These are phyloP conservation scores for Corylus americana DNA, from an alignment of 306 rosid species.

Conservation along the genomic window DNA sequence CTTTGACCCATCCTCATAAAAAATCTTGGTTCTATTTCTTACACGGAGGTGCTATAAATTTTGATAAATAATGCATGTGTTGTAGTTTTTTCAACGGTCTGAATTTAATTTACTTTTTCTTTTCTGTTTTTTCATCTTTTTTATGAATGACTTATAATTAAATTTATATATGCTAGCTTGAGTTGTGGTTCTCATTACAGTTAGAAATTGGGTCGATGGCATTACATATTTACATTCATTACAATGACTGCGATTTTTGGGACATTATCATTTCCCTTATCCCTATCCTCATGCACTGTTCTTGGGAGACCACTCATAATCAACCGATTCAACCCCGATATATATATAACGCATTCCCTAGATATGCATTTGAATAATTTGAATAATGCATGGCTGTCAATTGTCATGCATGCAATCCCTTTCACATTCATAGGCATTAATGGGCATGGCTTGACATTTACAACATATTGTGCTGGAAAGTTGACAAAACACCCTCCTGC, in stretches of 20 bases:
- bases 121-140: too few species aligned
- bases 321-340: neutral
- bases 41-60: too few species aligned
- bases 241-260: neutral
- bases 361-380: too few species aligned
- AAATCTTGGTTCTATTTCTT: too few species aligned
- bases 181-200: neutral
- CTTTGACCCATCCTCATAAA: too few species aligned
- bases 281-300: neutral
- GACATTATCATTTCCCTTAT: neutral
- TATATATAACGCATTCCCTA: too few species aligned
- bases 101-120: too few species aligned
- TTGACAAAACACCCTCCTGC: slow-evolving; percentile 30
- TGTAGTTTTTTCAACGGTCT: too few species aligned
- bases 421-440: neutral
- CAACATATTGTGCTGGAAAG: slow-evolving; percentile 35
- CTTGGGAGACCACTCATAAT: neutral
- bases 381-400: too few species aligned
- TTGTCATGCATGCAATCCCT: neutral
- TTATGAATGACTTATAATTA: too few species aligned
- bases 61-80: too few species aligned
- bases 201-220: neutral
- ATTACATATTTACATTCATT: neutral
- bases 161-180: too few species aligned
- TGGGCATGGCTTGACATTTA: slow-evolving; percentile 7